Percentiles rank a stretch among this genome's conserved stretches.
Conservation (phyloP, 305 asterid genomes). For the Ajuga reptans region DNA sequence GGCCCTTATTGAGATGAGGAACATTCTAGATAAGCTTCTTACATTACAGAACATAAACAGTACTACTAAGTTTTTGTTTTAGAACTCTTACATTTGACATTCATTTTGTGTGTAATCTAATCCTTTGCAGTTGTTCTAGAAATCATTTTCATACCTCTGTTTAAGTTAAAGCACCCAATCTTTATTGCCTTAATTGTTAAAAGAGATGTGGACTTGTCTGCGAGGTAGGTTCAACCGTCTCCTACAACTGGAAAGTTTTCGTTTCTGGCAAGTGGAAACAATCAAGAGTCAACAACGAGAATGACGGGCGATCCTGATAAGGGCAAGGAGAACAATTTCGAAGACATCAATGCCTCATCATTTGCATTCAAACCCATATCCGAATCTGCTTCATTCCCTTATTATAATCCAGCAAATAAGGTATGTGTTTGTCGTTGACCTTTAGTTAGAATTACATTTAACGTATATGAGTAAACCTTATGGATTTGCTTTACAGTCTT, state of each 20-base stretch:
- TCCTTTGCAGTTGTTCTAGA: not conserved
- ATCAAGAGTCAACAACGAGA: constrained; percentile 27
- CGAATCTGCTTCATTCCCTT: constrained; percentile 42
- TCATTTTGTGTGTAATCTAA: not conserved
- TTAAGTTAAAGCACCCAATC: not conserved
- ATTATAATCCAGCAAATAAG: constrained; percentile 34
- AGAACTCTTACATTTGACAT: not conserved
- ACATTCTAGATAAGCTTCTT: not conserved
- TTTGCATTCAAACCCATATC: constrained; percentile 58
- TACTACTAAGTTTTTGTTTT: not conserved
- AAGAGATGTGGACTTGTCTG: constrained; percentile 7
- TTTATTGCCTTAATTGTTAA: constrained; percentile 2
- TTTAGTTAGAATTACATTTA: not conserved
- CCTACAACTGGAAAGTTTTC: constrained; percentile 86
- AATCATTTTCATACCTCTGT: not conserved
- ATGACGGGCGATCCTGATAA: constrained; percentile 33
- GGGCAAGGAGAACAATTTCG: constrained; percentile 45
- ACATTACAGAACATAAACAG: not conserved
- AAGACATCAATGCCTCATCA: constrained; percentile 36
- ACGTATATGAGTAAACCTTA: constrained; percentile 3
- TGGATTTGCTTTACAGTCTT: constrained; percentile 40
- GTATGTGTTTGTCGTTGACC: constrained; percentile 24
- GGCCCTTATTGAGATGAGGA: not conserved
- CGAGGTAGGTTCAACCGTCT: constrained; percentile 65
- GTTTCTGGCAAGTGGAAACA: constrained; percentile 31